A percentile compares a stretch with the other conserved stretches of the same genome.
Conservation (phyloP, 2,329 filamentous ascomycete genomes). For the Xylariaceae sp. region DNA sequence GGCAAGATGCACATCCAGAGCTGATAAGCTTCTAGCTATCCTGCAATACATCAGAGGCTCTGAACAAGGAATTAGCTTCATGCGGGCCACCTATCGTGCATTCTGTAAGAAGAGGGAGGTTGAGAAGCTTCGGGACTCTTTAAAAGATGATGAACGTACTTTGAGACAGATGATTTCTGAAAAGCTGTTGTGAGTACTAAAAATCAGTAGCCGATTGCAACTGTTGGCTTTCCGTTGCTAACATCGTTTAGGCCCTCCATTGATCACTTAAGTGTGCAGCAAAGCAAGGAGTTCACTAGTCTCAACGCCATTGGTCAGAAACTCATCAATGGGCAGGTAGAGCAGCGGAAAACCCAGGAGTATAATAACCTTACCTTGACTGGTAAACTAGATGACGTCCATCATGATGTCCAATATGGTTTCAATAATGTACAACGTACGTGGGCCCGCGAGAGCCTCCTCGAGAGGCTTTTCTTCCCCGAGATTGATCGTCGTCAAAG, state of each 20-base stretch:
- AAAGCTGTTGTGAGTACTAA: conserved; percentile 5
- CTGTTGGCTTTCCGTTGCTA: background rate
- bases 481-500: conserved; percentile 15
- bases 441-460: background rate
- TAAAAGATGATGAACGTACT: conserved; percentile 10
- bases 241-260: background rate
- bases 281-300: conserved; percentile 11
- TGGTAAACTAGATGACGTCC: background rate
- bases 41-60: conserved; percentile 13
- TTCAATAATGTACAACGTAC: background rate
- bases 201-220: background rate
- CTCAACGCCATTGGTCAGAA: background rate
- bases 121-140: conserved; percentile 1
- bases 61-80: background rate
- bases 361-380: background rate
- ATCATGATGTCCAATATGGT: background rate
- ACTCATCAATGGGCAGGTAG: background rate
- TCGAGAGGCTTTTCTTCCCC: conserved; percentile 12
- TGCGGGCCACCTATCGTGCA: background rate
- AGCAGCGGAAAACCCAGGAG: background rate
- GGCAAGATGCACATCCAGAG: conserved; percentile 5
- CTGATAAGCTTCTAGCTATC: conserved; percentile 8
- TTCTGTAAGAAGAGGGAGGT: background rate
- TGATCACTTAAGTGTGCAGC: background rate
- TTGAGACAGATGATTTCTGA: conserved; percentile 8